Evolutionary conservation across 2,329 filamentous ascomycete genomes (phyloP).

Genomic region (Monilinia fructicola): DNA sequence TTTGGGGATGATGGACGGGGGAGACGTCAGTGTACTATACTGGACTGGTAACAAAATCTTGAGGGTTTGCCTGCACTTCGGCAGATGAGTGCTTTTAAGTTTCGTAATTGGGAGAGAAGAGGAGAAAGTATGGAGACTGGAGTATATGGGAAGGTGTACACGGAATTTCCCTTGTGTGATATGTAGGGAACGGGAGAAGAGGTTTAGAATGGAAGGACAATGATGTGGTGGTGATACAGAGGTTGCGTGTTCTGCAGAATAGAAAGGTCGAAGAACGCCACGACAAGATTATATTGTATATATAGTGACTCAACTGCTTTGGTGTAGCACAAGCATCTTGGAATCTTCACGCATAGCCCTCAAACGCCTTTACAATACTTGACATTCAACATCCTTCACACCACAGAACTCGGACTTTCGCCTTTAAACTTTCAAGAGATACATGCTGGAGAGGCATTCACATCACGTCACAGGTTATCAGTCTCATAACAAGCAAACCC

Average conservation of each 20-base stretch:
- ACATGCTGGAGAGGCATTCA: background rate
- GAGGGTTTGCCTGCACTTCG: background rate
- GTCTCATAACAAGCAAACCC: background rate
- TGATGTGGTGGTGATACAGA: background rate
- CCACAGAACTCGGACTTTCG: too few relatives aligned
- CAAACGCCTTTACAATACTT: background rate
- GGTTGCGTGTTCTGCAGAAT: background rate
- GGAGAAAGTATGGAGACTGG: background rate
- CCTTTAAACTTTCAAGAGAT: too few relatives aligned
- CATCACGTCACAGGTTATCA: background rate
- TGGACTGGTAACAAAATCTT: background rate
- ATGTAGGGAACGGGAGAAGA: background rate
- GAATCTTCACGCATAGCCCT: background rate
- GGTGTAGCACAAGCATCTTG: background rate
- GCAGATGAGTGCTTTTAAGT: background rate
- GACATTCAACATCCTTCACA: too few relatives aligned
- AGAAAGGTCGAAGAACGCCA: background rate
- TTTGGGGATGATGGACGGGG: slow-evolving; percentile 1
- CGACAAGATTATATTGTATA: background rate
- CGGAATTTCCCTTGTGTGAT: background rate
- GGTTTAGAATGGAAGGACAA: background rate
- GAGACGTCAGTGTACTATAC: background rate
- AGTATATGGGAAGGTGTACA: background rate
- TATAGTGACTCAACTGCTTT: background rate
- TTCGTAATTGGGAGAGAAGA: background rate